Conservation (phyloP, 1,284 basidiomycete genomes). For the Meripilus lineatus region DNA sequence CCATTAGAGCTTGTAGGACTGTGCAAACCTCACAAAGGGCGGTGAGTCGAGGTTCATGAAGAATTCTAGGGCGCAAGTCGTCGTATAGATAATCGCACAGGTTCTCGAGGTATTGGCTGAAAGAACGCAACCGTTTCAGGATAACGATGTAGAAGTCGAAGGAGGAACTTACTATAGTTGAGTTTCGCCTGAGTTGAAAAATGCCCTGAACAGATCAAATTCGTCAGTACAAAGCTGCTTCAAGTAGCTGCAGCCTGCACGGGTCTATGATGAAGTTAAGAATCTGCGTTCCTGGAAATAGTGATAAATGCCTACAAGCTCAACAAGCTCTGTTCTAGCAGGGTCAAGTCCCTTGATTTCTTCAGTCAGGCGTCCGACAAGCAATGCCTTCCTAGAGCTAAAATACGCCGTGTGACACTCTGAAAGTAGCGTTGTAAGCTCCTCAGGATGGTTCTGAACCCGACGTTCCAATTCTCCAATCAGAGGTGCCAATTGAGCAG, state of each 20-base stretch:
- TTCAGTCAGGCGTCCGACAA: slow-evolving; percentile 66
- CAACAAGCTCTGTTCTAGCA: slow-evolving; percentile 73
- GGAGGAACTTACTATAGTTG: slow-evolving; percentile 71
- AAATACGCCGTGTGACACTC: slow-evolving; percentile 89
- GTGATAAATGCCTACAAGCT: slow-evolving; percentile 52
- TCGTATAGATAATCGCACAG: slow-evolving; percentile 93
- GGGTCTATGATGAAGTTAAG: slow-evolving; percentile 47
- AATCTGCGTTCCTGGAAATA: not conserved
- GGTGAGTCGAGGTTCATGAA: slow-evolving; percentile 84
- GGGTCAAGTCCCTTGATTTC: slow-evolving; percentile 84
- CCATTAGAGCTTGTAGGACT: slow-evolving; percentile 90
- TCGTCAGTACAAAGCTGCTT: slow-evolving; percentile 88
- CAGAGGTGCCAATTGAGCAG: slow-evolving; percentile 69
- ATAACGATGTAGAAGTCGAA: slow-evolving; percentile 6
- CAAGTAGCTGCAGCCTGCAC: slow-evolving; percentile 85
- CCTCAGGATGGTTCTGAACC: slow-evolving; percentile 66
- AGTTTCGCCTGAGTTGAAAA: slow-evolving; percentile 83
- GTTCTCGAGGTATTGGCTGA: slow-evolving; percentile 80
- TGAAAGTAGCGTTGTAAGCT: slow-evolving; percentile 68
- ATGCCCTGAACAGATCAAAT: slow-evolving; percentile 77
- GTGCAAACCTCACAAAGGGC: slow-evolving; percentile 92
- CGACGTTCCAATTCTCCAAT: slow-evolving; percentile 82
- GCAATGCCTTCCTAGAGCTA: slow-evolving; percentile 59
- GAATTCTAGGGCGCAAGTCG: slow-evolving; percentile 86
- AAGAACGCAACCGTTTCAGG: not conserved